Evolutionary conservation across 2,329 filamentous ascomycete species (phyloP).

Genomic region (Elsinoe batatas): DNA sequence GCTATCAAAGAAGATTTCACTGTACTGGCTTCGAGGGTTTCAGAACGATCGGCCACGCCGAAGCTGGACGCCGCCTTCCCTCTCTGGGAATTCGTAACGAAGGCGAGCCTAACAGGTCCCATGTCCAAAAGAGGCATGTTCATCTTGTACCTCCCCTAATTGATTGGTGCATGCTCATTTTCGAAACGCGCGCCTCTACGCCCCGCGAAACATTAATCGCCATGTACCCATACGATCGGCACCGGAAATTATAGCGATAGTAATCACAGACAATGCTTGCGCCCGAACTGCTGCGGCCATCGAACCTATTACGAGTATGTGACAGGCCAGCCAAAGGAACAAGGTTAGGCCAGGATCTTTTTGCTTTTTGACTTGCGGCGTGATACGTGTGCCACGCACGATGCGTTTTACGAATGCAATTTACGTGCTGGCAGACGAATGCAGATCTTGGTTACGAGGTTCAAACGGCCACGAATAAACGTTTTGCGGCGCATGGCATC

Average conservation of each 20-base stretch:
- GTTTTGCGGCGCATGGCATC: not conserved
- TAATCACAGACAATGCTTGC: not conserved
- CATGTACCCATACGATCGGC: conserved; percentile 9
- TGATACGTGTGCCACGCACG: not conserved
- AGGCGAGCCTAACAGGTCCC: conserved; percentile 6
- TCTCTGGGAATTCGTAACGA: conserved; percentile 10
- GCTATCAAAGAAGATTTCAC: conserved; percentile 7
- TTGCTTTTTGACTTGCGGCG: conserved; percentile 7
- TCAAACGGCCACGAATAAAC: not conserved
- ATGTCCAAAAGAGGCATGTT: conserved; percentile 8
- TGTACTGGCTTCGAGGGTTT: conserved; percentile 12
- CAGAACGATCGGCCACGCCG: conserved; percentile 12
- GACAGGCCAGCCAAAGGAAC: not conserved
- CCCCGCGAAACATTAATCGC: conserved; percentile 1
- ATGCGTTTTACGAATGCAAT: conserved; percentile 1
- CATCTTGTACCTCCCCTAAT: conserved; percentile 2
- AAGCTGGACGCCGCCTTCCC: conserved; percentile 6
- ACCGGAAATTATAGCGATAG: conserved; percentile 9
- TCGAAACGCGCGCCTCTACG: conserved; percentile 8
- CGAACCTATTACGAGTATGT: not conserved
- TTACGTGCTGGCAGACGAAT: conserved; percentile 1
- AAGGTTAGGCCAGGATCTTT: conserved; percentile 2
- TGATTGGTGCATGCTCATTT: conserved; percentile 1
- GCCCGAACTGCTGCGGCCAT: not conserved
- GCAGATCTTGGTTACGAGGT: not conserved